Base-by-base conservation (phyloP, 108 stramenopile genomes). In the Cyclotella kingstonii region DNA sequence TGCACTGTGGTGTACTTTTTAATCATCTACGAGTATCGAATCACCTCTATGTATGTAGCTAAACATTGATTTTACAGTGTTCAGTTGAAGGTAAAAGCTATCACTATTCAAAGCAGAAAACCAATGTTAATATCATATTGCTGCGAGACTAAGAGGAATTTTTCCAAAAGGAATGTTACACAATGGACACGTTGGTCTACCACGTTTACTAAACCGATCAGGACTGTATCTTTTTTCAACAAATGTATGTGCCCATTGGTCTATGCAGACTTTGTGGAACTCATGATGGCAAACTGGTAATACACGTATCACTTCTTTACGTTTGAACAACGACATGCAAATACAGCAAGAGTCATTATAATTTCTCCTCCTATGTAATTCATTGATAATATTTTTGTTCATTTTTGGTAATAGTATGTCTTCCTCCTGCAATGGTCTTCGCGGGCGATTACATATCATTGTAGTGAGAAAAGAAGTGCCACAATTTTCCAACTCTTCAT, bases 241-340 rank as follows among this genome's bases (percentile, higher is more conserved):
- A 60, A 80, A 84, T 1, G 80, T 81, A 26, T 55, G 54, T 30
- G 76, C 83, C 83, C 83, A 84, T 35, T 81, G 54, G 62, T 79
- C 80, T 14, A 84, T 53, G 55, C 83, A 84, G 28, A 45, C 48
- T 51, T 71, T 26, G 41, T 84, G 83, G 18, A 84, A 79, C 54
- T 84, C 83, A 63, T 84, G 83, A 48, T 54, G 49, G 33, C 83
- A 84, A 19, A 19, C 40, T 6, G 83, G 80, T 39, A 81, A 54
- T 30, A 84, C 50, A 27, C 79, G 68, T 25, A 84, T 51, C 5
- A 54, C 47, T 25, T 79, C 73, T 0, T 61, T 69, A 2, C 31
- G 28, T 25, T 54, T 30, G 35, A 76, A 84, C 7, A 29, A 15
- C 36, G 73, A 59, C 10, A 74, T 52, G 25, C 83, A 84, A 39